These are phyloP conservation scores for Filobasidium uniguttulatum DNA, from an alignment of 1,284 basidiomycete genomes.

Conservation along the genomic window DNA sequence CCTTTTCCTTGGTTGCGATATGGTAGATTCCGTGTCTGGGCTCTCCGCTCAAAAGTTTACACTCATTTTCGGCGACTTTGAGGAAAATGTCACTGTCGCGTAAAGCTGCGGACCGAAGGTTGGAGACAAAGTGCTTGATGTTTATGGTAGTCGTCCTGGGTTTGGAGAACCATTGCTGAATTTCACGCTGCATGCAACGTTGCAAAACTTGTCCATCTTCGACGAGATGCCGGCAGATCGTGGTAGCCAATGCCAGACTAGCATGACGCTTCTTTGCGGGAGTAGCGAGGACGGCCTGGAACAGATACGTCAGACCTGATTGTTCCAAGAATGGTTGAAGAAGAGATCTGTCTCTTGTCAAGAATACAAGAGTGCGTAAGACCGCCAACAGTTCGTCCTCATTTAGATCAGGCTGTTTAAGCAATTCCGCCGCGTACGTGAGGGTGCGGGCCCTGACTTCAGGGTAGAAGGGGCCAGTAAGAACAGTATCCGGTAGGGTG, in stretches of 20 bases:
- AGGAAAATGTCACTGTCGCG: conserved; percentile 71
- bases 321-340: conserved; percentile 30
- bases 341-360: conserved; percentile 55
- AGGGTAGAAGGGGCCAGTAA: conserved; percentile 46
- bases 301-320: conserved; percentile 5
- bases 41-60: conserved; percentile 56
- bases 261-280: conserved; percentile 8
- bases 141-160: conserved; percentile 50
- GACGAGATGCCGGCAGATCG: conserved; percentile 77
- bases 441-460: conserved; percentile 57
- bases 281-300: conserved; percentile 5
- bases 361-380: conserved; percentile 62
- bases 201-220: conserved; percentile 60
- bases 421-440: conserved; percentile 55
- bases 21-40: conserved; percentile 44
- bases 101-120: conserved; percentile 64
- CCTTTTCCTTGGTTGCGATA: conserved; percentile 47
- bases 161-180: conserved; percentile 60
- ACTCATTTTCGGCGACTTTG: conserved; percentile 54
- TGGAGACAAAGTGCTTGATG: conserved; percentile 57
- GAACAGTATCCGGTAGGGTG: conserved; percentile 22
- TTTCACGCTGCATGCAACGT: conserved; percentile 64
- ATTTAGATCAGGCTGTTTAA: conserved; percentile 49
- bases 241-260: conserved; percentile 53
- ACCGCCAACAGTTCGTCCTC: conserved; percentile 66